Evolutionary conservation across 768 basidiomycete genomes (phyloP).

Genomic region (Mrakia hoshinonis): DNA sequence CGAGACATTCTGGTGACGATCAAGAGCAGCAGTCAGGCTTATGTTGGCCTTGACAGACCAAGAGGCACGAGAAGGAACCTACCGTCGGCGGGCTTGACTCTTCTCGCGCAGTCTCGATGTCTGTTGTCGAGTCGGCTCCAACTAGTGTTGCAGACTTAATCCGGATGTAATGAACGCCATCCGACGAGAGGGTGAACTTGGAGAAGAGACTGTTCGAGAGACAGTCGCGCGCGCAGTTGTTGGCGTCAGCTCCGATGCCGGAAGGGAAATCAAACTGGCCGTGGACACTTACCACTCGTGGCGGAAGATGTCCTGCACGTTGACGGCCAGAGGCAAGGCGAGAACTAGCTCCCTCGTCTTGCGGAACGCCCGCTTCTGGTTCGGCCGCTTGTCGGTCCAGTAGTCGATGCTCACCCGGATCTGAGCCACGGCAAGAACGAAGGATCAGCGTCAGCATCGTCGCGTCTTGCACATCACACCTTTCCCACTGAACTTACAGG

Average conservation of each 20-base stretch:
- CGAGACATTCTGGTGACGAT: constrained; percentile 14
- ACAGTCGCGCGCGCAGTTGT: not conserved
- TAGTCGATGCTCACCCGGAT: constrained; percentile 63
- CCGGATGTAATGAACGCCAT: constrained; percentile 68
- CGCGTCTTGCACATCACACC: too few relatives aligned
- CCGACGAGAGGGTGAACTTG: constrained; percentile 79
- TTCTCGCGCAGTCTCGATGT: constrained; percentile 14
- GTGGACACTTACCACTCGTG: constrained; percentile 54
- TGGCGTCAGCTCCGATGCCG: not conserved
- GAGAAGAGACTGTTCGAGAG: constrained; percentile 61
- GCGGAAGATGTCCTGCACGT: constrained; percentile 94
- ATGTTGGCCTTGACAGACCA: not conserved
- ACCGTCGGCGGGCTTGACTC: not conserved
- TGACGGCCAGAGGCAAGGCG: constrained; percentile 75
- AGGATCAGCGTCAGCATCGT: too few relatives aligned
- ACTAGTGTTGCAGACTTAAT: constrained; percentile 41
- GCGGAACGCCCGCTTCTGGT: constrained; percentile 50
- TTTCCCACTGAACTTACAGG: constrained; percentile 38
- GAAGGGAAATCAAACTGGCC: not conserved
- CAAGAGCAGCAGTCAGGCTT: not conserved
- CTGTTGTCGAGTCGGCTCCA: constrained; percentile 17
- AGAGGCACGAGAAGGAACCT: not conserved
- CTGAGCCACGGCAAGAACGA: constrained; percentile 46
- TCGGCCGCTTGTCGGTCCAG: constrained; percentile 50
- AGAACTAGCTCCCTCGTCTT: constrained; percentile 55